Evolutionary conservation across 768 basidiomycete genomes (phyloP).

Genomic region (Leccinum arenicola): DNA sequence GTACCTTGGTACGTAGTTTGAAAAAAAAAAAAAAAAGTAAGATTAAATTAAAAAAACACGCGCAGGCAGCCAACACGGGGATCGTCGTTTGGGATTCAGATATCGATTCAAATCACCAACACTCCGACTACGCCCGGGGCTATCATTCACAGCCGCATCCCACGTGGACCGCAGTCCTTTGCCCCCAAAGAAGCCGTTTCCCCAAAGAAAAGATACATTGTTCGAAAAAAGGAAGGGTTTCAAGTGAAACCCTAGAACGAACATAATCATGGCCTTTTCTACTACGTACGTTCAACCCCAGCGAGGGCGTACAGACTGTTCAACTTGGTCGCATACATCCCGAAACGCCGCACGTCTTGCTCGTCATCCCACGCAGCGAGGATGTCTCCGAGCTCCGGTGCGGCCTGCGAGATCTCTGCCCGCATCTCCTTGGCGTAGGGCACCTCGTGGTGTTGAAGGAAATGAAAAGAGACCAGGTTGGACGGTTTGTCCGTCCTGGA

Average conservation of each 20-base stretch:
- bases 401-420: slow-evolving; percentile 13
- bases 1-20: not conserved
- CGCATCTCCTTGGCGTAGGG: slow-evolving; percentile 20
- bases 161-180: not conserved
- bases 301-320: slow-evolving; percentile 23
- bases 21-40: not conserved
- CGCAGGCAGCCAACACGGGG: not conserved
- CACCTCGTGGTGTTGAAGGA: slow-evolving; percentile 19
- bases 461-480: slow-evolving; percentile 26
- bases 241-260: not conserved
- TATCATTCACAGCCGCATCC: too few species aligned
- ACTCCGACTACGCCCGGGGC: not conserved
- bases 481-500: slow-evolving; percentile 26
- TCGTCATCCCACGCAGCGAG: slow-evolving; percentile 28
- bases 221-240: not conserved
- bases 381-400: slow-evolving; percentile 14
- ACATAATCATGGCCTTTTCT: not conserved
- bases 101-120: not conserved
- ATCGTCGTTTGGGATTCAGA: not conserved
- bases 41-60: not conserved
- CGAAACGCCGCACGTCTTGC: slow-evolving; percentile 24
- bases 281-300: not conserved
- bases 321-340: slow-evolving; percentile 28
- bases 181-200: not conserved
- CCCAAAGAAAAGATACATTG: not conserved